These are phyloP conservation scores for Microdochium trichocladiopsis DNA, from an alignment of 2,329 filamentous ascomycete genomes.

Conservation along the genomic window DNA sequence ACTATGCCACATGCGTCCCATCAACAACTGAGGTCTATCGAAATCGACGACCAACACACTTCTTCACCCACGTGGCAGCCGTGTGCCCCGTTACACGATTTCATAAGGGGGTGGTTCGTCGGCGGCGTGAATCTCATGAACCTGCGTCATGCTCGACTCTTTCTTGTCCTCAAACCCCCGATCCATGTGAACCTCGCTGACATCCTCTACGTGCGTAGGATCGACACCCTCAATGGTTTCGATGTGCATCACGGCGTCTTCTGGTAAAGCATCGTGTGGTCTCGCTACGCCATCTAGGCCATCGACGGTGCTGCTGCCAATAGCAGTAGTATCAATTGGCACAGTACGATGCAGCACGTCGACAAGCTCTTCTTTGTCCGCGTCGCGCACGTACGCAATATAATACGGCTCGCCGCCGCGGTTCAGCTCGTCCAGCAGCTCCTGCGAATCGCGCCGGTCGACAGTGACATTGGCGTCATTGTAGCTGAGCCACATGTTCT, in stretches of 20 bases:
- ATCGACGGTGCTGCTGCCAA: too few species aligned
- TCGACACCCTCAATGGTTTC: neutral
- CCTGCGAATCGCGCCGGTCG: constrained; percentile 50
- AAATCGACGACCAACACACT: too few species aligned
- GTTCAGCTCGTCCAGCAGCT: constrained; percentile 63
- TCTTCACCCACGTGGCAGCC: too few species aligned
- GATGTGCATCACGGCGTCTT: neutral
- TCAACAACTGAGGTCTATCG: too few species aligned
- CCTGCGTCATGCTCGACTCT: neutral
- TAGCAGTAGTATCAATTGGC: too few species aligned
- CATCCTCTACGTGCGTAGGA: neutral
- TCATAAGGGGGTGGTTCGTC: neutral
- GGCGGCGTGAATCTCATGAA: neutral
- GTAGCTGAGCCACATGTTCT: constrained; percentile 81
- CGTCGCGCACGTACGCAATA: constrained; percentile 73
- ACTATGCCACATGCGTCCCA: too few species aligned
- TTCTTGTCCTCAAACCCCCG: neutral
- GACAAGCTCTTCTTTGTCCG: constrained; percentile 48
- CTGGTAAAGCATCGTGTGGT: neutral
- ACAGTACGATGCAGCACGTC: constrained; percentile 32
- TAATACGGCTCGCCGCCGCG: constrained; percentile 73
- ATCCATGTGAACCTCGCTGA: neutral
- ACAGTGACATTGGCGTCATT: constrained; percentile 81
- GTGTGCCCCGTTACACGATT: neutral
- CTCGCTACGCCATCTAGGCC: neutral